Base-by-base conservation (phyloP, 1,284 basidiomycete species). In the Austroboletus novae-zelandiae region DNA sequence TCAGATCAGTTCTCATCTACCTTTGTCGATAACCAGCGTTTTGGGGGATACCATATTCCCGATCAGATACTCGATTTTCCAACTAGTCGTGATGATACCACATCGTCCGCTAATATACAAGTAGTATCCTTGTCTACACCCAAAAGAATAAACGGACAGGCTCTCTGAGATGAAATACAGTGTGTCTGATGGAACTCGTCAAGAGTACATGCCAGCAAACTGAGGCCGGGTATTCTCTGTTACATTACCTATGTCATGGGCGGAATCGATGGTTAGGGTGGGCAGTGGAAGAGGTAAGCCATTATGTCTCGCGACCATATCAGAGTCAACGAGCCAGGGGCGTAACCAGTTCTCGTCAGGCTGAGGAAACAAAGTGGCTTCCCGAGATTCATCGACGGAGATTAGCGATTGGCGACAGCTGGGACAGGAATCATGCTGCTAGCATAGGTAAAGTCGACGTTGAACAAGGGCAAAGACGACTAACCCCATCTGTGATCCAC, bases 391-490 rank as follows among this genome's bases (percentile, higher is more conserved):
- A 20, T 51, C 50, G 14, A 54, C 48, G 13, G 56, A 30, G 23
- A 78, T 54, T 13, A 84, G 69, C 17, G 71, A 65, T 27, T 68
- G 71, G 50, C 84, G 80, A 64, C 84, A 86, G 54, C 78, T 74
- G 9, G 84, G 83, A 60, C 84, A 86, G 1, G 83, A 77, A 48
- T 77, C 72, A 53, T 83, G 78, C 84, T 86, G 51, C 30, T 17
- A 31, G 44, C 11, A 49, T 41, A 27, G 54, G 47, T 56, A 29
- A 59, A 59, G 30, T 13, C 18, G 11, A 34, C 41, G 48, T 51
- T 32, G 25, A 41, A 37, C 44, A 29, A 41, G 15, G 29, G 45
- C 14, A 45, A 55, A 50, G 32, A 45, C 23, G 10, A 72, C 78
- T 50, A 63, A 86, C 84, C 47, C 77, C 78, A 44, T 78, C 77